Percentiles rank a stretch among this genome's conserved stretches.
Conservation (phyloP, 805 yeast genomes). For the Kodamaea fukazawae region DNA sequence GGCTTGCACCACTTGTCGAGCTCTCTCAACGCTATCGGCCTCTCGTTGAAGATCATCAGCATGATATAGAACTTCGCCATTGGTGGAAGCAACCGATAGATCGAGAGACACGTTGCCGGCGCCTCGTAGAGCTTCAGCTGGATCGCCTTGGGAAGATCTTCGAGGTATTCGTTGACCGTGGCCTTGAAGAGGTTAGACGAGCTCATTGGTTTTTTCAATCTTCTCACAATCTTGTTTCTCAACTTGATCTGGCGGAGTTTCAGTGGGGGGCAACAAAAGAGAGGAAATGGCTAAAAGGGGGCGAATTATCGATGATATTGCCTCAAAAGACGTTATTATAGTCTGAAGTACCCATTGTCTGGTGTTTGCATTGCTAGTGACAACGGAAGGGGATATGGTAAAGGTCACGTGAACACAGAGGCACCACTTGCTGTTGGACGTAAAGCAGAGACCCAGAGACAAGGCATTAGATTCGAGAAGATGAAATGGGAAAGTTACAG, state of each 20-base stretch:
- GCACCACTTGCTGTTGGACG: no score
- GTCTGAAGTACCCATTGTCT: no score
- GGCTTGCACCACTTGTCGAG: constrained; percentile 76
- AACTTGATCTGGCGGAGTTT: constrained; percentile 1
- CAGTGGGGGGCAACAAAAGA: not conserved
- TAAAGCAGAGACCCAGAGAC: no score
- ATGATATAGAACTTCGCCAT: constrained; percentile 85
- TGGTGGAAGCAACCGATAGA: constrained; percentile 85
- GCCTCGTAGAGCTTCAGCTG: constrained; percentile 72
- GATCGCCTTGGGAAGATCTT: constrained; percentile 84
- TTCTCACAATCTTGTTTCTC: not conserved
- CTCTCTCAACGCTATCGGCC: constrained; percentile 63
- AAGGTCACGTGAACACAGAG: no score
- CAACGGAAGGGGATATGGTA: no score
- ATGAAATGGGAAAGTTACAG: no score
- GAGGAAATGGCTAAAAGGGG: not conserved
- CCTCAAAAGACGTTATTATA: no score
- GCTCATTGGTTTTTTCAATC: constrained; percentile 11
- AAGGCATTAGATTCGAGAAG: no score
- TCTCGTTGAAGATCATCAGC: constrained; percentile 81
- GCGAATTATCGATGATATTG: no score
- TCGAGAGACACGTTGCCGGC: constrained; percentile 93
- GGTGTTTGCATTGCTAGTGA: no score
- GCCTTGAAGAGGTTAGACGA: constrained; percentile 48
- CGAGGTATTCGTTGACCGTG: constrained; percentile 84